phyloP scores from a whole-genome alignment of 441 rosid species.

The Syzygium malaccense region DNA sequence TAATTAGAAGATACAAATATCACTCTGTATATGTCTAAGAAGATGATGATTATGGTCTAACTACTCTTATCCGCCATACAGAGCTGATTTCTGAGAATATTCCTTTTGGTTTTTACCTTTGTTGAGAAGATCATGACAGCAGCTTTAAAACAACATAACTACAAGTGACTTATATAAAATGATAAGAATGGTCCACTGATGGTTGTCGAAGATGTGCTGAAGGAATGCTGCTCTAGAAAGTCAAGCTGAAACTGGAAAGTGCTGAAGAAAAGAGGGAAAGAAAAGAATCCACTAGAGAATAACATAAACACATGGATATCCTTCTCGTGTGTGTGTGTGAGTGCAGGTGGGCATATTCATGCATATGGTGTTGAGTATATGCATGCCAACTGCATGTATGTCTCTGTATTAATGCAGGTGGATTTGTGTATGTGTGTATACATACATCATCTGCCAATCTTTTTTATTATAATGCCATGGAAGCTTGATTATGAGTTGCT shows the following conservation, averaged over 20 bases:
- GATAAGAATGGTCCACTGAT: background rate
- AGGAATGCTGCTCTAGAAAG: background rate
- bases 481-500: slow-evolving; percentile 3
- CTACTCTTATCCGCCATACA: background rate
- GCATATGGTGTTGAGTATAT: background rate
- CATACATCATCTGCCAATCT: background rate
- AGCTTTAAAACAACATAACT: background rate
- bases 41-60: background rate
- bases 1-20: background rate
- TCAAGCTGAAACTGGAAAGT: background rate
- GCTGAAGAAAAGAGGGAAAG: background rate
- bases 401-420: background rate
- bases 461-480: background rate
- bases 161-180: background rate
- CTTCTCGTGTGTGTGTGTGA: background rate
- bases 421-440: background rate
- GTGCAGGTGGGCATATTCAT: background rate
- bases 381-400: background rate
- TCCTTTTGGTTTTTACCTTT: background rate
- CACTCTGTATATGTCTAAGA: background rate
- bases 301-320: background rate
- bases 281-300: background rate
- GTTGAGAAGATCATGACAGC: background rate
- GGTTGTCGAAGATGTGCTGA: background rate
- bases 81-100: background rate